Base-by-base conservation (phyloP, 2,329 filamentous ascomycete genomes). In the Cladophialophora bantiana region DNA sequence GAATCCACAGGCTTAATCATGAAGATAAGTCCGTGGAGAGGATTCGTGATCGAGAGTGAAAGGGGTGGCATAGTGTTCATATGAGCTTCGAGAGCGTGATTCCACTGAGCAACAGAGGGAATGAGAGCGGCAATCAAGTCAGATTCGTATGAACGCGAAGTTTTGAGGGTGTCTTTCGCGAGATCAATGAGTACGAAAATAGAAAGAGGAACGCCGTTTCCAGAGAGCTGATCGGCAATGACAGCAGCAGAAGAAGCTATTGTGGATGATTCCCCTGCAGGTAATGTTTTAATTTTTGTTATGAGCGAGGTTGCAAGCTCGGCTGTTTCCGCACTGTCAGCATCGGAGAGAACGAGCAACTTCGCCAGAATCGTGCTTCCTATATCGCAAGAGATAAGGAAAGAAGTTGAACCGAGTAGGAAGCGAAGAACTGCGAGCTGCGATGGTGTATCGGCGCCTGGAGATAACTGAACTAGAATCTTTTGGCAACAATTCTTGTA, bases 31-130 rank as follows among this genome's bases (percentile, higher is more conserved):
- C 92, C 92, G 0, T 87, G 88, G 6, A 97, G 81, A 31, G 84
- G 84, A 74, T 89, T 94, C 1, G 90, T 92, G 4, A 97, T 86
- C 0, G 92, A 87, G 2, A 96, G 78, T 0, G 92, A 89, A 4
- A 86, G 82, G 67, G 87, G 86, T 2, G 88, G 84, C 0, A 80
- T 72, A 7, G 53, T 31, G 35, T 34, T 32, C n/a, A 70, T 77
- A 64, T 93, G 84, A 1, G 79, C 80, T 0, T 76, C 74, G 2
- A 97, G 77, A 13, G 90, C 85, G 13, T 82, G 72, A 72, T 85
- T 83, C 93, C 94, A 97, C 9, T 86, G 78, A 1, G 84, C 79
- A 0, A 82, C 79, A 70, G 84, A 84, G 0, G 93, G 92, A 42
- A 95, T 81, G 4, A 70, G 26, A 20, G 31, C 7, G 20, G 26